Conservation (phyloP, 2,329 filamentous ascomycete genomes). For the Pseudocercospora eumusae region DNA sequence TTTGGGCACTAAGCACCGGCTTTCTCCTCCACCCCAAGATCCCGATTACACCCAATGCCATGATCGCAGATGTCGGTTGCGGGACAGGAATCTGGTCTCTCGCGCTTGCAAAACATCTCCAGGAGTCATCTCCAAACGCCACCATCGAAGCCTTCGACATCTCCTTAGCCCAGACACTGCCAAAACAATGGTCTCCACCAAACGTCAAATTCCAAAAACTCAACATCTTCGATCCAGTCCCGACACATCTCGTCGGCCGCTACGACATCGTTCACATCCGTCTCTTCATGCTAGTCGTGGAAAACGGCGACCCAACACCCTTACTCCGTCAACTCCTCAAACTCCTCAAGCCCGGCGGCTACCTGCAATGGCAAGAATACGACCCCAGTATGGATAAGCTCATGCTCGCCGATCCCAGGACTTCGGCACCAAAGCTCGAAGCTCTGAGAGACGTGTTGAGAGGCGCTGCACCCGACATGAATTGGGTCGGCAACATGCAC, state of each 20-base stretch:
- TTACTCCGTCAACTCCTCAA: slow-evolving; percentile 26
- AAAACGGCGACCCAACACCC: slow-evolving; percentile 27
- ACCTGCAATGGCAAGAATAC: slow-evolving; percentile 33
- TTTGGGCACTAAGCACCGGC: slow-evolving; percentile 35
- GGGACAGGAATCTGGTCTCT: slow-evolving; percentile 30
- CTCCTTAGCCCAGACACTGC: slow-evolving; percentile 24
- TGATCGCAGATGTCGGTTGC: slow-evolving; percentile 28
- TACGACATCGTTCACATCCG: slow-evolving; percentile 33
- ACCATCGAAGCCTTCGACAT: slow-evolving; percentile 32
- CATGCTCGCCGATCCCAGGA: slow-evolving; percentile 12
- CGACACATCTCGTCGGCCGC: slow-evolving; percentile 4
- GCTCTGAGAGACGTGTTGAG: not conserved
- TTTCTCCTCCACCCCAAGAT: slow-evolving; percentile 38
- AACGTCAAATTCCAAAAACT: slow-evolving; percentile 26
- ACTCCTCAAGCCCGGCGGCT: slow-evolving; percentile 30
- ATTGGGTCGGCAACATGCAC: slow-evolving; percentile 21
- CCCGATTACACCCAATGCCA: slow-evolving; percentile 7
- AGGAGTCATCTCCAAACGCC: not conserved
- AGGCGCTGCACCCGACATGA: not conserved
- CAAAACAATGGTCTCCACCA: slow-evolving; percentile 22
- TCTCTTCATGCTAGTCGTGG: slow-evolving; percentile 26
- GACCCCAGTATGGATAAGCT: slow-evolving; percentile 18
- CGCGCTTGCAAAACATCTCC: not conserved
- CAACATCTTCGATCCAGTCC: slow-evolving; percentile 23
- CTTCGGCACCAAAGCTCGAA: slow-evolving; percentile 13